A percentile compares a stretch with the other conserved stretches of the same genome.
Conservation (phyloP, 2,329 filamentous ascomycete genomes). For the Epichloe festucae region DNA sequence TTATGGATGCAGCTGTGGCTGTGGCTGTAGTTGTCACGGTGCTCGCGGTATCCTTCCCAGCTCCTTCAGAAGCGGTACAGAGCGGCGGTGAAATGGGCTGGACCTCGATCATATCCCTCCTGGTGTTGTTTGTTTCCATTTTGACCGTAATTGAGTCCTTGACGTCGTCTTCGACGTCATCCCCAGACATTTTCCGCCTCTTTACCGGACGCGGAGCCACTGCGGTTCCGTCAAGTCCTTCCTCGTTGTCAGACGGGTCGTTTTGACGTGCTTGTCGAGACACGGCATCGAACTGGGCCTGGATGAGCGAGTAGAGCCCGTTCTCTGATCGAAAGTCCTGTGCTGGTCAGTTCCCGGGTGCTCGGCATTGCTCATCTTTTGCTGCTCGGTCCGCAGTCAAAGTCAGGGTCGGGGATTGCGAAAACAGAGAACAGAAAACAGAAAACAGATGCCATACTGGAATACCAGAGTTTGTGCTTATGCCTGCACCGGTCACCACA, state of each 20-base stretch:
- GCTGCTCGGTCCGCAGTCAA: background rate
- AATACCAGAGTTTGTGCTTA: conserved; percentile 65
- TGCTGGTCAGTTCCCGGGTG: conserved; percentile 7
- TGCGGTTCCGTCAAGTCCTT: conserved; percentile 10
- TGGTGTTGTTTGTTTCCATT: background rate
- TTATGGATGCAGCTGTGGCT: background rate
- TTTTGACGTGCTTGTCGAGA: conserved; percentile 21
- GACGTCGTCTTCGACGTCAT: background rate
- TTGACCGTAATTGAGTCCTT: background rate
- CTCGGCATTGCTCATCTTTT: background rate
- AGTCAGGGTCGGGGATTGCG: background rate
- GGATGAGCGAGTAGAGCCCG: conserved; percentile 59
- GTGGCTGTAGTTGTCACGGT: conserved; percentile 2
- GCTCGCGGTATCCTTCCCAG: conserved; percentile 7
- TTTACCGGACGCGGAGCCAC: conserved; percentile 17
- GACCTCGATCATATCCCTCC: background rate
- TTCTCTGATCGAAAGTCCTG: conserved; percentile 63
- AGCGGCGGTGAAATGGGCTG: background rate
- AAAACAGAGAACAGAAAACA: background rate
- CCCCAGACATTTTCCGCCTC: conserved; percentile 18
- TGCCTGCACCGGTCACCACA: conserved; percentile 59
- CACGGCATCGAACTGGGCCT: conserved; percentile 49
- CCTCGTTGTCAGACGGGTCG: conserved; percentile 14
- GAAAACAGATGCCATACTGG: conserved; percentile 33
- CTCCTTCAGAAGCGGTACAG: background rate